A percentile compares a stretch with the other conserved stretches of the same genome.
These are phyloP conservation scores for Cercospora sojina DNA, from an alignment of 2,329 filamentous ascomycete genomes.

Conservation along the genomic window DNA sequence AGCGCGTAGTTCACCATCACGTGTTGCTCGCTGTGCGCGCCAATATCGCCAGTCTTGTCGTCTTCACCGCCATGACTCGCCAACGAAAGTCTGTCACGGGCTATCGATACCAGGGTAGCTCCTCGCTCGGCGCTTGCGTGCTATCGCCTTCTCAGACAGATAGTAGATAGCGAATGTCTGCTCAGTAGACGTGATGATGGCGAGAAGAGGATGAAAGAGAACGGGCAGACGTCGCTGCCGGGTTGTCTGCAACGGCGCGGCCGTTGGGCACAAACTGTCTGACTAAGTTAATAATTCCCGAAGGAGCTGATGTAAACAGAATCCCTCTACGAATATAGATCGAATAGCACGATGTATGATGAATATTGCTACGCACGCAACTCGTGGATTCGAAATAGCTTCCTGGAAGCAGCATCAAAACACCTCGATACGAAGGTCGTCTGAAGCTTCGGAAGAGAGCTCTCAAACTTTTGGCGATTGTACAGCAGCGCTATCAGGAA, in stretches of 20 bases:
- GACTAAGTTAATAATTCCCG: background rate
- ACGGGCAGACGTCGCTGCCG: background rate
- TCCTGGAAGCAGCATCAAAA: background rate
- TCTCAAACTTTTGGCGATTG: background rate
- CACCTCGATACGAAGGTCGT: background rate
- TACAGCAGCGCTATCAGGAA: background rate
- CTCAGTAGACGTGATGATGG: background rate
- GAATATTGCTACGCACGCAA: background rate
- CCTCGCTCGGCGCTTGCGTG: background rate
- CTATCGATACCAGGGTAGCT: constrained; percentile 11
- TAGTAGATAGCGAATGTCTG: background rate
- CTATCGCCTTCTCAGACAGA: background rate
- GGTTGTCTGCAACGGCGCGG: background rate
- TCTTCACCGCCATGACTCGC: constrained; percentile 10
- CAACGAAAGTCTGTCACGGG: background rate
- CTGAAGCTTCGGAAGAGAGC: background rate
- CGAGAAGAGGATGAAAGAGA: background rate
- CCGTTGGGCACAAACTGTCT: background rate
- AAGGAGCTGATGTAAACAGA: background rate
- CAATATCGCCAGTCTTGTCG: background rate
- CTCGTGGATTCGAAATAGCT: background rate
- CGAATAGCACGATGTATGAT: background rate
- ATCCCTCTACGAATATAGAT: background rate
- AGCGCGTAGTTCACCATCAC: background rate
- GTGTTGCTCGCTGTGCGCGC: background rate